Evolutionary conservation across 768 basidiomycete species (phyloP).

Genomic region (Tremella mesenterica): DNA sequence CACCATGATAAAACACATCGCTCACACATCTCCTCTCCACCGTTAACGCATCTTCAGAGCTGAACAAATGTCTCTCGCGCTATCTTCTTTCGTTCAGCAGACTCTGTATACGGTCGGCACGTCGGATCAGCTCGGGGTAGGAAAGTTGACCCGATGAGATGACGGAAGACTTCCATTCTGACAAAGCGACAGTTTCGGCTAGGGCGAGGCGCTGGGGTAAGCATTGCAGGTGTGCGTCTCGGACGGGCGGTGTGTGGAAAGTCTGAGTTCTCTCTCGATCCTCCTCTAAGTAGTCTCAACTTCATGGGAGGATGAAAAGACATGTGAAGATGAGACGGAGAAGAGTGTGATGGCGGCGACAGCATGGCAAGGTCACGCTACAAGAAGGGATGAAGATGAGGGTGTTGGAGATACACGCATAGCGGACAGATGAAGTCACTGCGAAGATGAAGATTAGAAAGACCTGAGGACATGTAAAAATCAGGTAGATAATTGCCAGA

Average conservation of each 20-base stretch:
- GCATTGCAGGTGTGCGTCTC: not conserved
- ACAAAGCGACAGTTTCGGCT: constrained; percentile 10
- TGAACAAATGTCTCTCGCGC: constrained; percentile 13
- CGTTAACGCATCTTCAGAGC: not conserved
- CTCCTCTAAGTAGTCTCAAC: not conserved
- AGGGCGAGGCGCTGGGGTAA: constrained; percentile 11
- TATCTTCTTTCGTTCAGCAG: constrained; percentile 10
- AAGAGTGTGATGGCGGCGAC: no score
- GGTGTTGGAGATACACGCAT: no score
- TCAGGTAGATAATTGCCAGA: no score
- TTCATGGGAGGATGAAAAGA: not conserved
- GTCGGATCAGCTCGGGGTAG: constrained; percentile 7
- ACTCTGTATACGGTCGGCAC: constrained; percentile 8
- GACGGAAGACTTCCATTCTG: constrained; percentile 17
- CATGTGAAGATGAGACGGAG: no score
- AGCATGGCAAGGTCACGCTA: no score
- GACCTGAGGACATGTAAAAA: no score
- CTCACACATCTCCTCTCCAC: constrained; percentile 4
- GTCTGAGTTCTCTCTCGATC: no score
- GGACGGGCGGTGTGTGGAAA: no score
- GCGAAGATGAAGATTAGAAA: no score
- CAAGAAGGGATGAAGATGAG: no score
- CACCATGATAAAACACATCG: constrained; percentile 12
- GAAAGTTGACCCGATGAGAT: constrained; percentile 10
- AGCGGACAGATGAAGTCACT: no score